phyloP scores from a whole-genome alignment of 441 rosid genomes.

The Mallotus japonicus region DNA sequence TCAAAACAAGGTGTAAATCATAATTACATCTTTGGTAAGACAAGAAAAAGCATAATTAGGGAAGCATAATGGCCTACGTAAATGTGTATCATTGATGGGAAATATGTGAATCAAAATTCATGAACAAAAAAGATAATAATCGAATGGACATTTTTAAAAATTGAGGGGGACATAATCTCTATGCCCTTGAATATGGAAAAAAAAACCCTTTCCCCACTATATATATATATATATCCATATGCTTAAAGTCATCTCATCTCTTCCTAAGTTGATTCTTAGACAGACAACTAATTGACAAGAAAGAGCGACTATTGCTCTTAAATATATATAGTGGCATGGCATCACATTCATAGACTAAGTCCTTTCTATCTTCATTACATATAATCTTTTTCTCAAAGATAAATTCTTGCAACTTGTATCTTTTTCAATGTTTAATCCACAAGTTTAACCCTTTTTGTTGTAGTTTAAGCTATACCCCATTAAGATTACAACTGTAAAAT shows the following conservation, averaged over 20 bases:
- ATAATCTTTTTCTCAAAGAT: neutral
- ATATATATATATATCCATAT: neutral
- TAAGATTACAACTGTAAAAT: neutral
- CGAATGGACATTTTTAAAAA: slow-evolving; percentile 32
- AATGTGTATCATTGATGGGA: slow-evolving; percentile 27
- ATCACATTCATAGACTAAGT: slow-evolving; percentile 10
- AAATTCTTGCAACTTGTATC: neutral
- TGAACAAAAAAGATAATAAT: slow-evolving; percentile 29
- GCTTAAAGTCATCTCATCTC: slow-evolving; percentile 11
- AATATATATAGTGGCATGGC: slow-evolving; percentile 15
- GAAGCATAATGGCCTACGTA: slow-evolving; percentile 20
- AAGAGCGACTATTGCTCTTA: slow-evolving; percentile 14
- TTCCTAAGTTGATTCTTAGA: slow-evolving; percentile 21
- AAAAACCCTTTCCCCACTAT: slow-evolving; percentile 4
- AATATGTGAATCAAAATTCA: slow-evolving; percentile 27
- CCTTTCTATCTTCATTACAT: neutral
- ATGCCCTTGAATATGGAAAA: slow-evolving; percentile 28
- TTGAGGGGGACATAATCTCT: slow-evolving; percentile 31
- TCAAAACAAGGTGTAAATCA: slow-evolving; percentile 13
- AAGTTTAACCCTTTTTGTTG: neutral
- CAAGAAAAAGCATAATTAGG: slow-evolving; percentile 20
- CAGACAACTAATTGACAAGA: slow-evolving; percentile 39
- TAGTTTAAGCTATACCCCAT: neutral
- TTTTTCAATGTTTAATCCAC: neutral
- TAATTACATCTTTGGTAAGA: slow-evolving; percentile 23